Evolutionary conservation across 106 monocot genomes (phyloP).

Genomic region (Platanthera zijinensis): DNA sequence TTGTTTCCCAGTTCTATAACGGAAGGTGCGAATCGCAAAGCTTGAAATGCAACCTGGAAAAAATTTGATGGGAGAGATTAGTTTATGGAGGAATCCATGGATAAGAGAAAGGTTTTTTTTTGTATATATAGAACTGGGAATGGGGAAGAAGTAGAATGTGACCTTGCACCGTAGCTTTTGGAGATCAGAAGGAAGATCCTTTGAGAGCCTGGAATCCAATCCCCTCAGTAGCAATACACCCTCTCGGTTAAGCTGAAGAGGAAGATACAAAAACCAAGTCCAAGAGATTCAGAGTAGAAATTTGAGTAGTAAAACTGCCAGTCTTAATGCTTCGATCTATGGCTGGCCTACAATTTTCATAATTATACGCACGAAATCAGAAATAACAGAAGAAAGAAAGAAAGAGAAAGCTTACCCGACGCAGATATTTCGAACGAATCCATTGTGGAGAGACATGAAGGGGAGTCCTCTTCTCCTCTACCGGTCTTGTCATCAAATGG

Average conservation of each 20-base stretch:
- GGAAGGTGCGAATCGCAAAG: constrained; percentile 60
- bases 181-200: constrained; percentile 75
- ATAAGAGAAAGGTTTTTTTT: not conserved
- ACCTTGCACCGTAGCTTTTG: constrained; percentile 97
- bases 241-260: constrained; percentile 63
- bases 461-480: constrained; percentile 63
- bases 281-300: not conserved
- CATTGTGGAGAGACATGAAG: constrained; percentile 55
- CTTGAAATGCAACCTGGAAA: constrained; percentile 74
- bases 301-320: not conserved
- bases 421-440: constrained; percentile 65
- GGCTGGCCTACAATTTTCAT: not conserved
- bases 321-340: not conserved
- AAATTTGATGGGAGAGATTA: not conserved
- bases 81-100: not conserved
- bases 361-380: not conserved
- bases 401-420: constrained; percentile 27
- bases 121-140: too few species aligned
- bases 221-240: constrained; percentile 83
- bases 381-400: not conserved
- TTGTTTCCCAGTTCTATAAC: constrained; percentile 52
- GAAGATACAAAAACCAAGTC: not conserved
- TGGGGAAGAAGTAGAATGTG: not conserved
- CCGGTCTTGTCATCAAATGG: constrained; percentile 59
- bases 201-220: constrained; percentile 84